phyloP scores from a whole-genome alignment of 1,139 yeast genomes.

The Debaryomycetaceae sp. region DNA sequence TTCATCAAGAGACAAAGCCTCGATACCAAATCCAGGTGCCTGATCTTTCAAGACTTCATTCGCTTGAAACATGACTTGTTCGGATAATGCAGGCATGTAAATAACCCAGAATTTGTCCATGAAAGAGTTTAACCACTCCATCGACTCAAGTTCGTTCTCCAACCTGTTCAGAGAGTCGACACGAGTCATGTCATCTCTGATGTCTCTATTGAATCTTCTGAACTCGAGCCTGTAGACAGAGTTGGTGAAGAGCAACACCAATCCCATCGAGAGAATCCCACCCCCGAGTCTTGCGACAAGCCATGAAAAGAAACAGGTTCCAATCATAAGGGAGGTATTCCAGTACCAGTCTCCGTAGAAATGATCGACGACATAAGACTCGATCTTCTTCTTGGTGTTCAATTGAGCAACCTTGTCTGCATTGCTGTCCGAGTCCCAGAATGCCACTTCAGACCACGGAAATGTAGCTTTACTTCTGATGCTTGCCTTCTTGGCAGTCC shows the following conservation, averaged over 20 bases:
- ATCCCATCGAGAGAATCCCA: conserved; percentile 54
- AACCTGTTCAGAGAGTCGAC: conserved; percentile 55
- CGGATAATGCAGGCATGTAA: conserved; percentile 82
- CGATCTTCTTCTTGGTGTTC: conserved; percentile 30
- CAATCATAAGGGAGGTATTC: conserved; percentile 60
- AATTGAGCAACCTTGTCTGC: conserved; percentile 26
- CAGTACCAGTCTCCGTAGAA: conserved; percentile 71
- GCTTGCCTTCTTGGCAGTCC: conserved; percentile 13
- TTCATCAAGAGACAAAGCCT: conserved; percentile 65
- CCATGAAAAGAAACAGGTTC: conserved; percentile 75
- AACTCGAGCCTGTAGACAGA: conserved; percentile 69
- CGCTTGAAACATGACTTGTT: conserved; percentile 64
- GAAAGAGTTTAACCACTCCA: conserved; percentile 77
- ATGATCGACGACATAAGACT: conserved; percentile 62
- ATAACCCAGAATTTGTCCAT: conserved; percentile 80
- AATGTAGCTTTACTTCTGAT: conserved; percentile 33
- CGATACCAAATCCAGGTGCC: conserved; percentile 82
- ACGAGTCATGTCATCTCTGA: conserved; percentile 72
- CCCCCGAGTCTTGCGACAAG: conserved; percentile 51
- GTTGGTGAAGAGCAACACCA: conserved; percentile 57
- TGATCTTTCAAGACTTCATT: conserved; percentile 64
- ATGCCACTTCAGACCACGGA: conserved; percentile 42
- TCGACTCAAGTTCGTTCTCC: conserved; percentile 63
- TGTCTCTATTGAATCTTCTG: conserved; percentile 67
- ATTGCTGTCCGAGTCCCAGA: conserved; percentile 27